Evolutionary conservation across 1,139 yeast genomes (phyloP), one percentile per base, ranked within the genome.

Genomic region (Kodamaea ohmeri): DNA sequence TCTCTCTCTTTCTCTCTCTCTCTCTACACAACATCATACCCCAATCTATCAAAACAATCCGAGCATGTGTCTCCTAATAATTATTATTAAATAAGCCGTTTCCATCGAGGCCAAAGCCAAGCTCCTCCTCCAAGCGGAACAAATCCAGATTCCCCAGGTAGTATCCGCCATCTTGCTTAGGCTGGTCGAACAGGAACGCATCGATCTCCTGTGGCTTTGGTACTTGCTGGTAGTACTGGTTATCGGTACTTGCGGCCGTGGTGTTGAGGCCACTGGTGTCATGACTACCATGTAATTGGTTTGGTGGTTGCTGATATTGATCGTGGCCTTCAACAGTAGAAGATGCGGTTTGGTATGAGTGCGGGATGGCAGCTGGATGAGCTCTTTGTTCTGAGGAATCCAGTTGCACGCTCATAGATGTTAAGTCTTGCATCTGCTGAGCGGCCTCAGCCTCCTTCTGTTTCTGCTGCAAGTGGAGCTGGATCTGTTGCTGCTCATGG

Each of bases 401-500:
- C 46, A 25, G 32, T 18, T 14, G 37, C 15, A 38, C 30, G 22
- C 40, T 35, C 42, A 39, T 43, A 2, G 46, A 43, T 2, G 45
- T 44, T 24, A 43, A 34, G 25, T 43, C 45, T 20, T 26, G 18
- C 20, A 6, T 38, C 34, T 20, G 11, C 26, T 31, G 25, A 35
- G 24, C 24, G 43, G 40, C 47, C 12, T 37, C 45, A 6, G 38
- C 46, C 12, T 60, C 62, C 38, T 55, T 53, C 37, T 61, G 65
- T 25, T 56, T 60, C 20, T 58, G 40, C 42, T 68, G 75, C 27
- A 59, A 40, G 45, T 67, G 69, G 30, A 66, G 51, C 45, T 68
- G 75, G 13, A 69, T 65, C 45, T 65, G 70, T 43, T 77, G 80
- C 50, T 82, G 86, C 44, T 80, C 87, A 35, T 78, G 83, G 33